These are phyloP conservation scores for Rhododendron simsii DNA, from an alignment of 148 eudicot species.

Conservation along the genomic window DNA sequence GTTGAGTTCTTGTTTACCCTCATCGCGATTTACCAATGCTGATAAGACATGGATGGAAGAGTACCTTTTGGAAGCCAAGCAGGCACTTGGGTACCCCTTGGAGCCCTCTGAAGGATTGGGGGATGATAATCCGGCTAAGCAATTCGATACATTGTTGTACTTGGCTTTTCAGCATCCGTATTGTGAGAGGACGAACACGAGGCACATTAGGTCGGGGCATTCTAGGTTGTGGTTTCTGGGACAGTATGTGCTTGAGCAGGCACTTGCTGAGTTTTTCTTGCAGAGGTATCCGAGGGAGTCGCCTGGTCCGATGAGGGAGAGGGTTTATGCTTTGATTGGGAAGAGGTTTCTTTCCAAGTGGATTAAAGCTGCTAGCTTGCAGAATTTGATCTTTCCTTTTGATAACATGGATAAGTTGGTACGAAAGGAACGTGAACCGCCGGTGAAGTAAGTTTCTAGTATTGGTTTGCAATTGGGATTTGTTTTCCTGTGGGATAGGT, in stretches of 20 bases:
- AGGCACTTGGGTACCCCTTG: slow-evolving; percentile 85
- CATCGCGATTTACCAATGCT: slow-evolving; percentile 45
- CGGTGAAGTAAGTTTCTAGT: slow-evolving; percentile 66
- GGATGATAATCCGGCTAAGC: slow-evolving; percentile 93
- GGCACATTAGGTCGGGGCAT: slow-evolving; percentile 82
- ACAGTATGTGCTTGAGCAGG: slow-evolving; percentile 81
- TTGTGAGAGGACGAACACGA: slow-evolving; percentile 71
- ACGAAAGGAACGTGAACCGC: slow-evolving; percentile 74
- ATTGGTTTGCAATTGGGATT: background rate
- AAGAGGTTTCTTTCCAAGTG: slow-evolving; percentile 21
- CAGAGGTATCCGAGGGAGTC: slow-evolving; percentile 25
- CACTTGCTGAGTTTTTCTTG: slow-evolving; percentile 85
- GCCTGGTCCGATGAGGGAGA: slow-evolving; percentile 25
- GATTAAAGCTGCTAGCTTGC: slow-evolving; percentile 69
- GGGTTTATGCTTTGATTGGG: slow-evolving; percentile 19
- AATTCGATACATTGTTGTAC: slow-evolving; percentile 80
- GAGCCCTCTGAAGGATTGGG: slow-evolving; percentile 59
- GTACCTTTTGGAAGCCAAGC: slow-evolving; percentile 85
- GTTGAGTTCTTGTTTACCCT: slow-evolving; percentile 87
- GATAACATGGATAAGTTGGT: slow-evolving; percentile 77
- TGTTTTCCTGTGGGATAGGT: background rate
- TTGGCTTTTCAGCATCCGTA: slow-evolving; percentile 88
- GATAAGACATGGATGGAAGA: slow-evolving; percentile 89
- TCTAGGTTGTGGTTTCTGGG: slow-evolving; percentile 87
- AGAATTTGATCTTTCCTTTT: slow-evolving; percentile 79